Base-by-base conservation (phyloP, 2,329 filamentous ascomycete genomes). In the Colletotrichum melonis region DNA sequence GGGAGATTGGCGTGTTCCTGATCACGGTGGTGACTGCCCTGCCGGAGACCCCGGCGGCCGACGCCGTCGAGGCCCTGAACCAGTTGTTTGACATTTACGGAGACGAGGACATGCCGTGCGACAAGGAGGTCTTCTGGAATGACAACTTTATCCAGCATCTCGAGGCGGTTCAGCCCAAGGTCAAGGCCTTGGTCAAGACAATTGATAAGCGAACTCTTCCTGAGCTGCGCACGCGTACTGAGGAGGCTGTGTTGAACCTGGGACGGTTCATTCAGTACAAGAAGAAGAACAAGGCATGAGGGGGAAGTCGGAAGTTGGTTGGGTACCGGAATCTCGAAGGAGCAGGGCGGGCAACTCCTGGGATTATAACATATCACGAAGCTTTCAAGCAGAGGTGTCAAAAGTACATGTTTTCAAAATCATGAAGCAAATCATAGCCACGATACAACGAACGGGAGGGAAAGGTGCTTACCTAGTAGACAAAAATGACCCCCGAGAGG, bases 61-160 rank as follows among this genome's bases (percentile, higher is more conserved):
- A 92, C 58, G 85, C 86, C 5, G 86, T 93, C 38, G 91, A 93
- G 81, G 89, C 90, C 19, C 82, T 93, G 56, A 90, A 93, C 81
- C 90, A 92, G 80, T 75, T 93, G 22, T 92, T 92, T 76, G 92
- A 93, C 76, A 86, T 93, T 8, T 93, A 93, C 80, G 88, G 87
- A 30, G 89, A 93, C 78, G 90, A 91, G 79, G 85, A 84, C 14
- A 86, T 84, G 67, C 82, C 86, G 12, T 91, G 88, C 78, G 92
- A 93, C 78, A 84, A 83, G 70, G 86, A 88, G 30, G 91, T 93
- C 2, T 93, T 93, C 80, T 92, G 91, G 88, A 86, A 86, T 76
- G 86, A 90, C 74, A 85, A 85, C 75, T 90, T 93, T 77, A 80
- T 91, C 68, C 85, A 86, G 76, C 89, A 90, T 74, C 82, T 93